Evolutionary conservation across 352 stramenopile species (phyloP).

Genomic region (Phytophthora fragariae): DNA sequence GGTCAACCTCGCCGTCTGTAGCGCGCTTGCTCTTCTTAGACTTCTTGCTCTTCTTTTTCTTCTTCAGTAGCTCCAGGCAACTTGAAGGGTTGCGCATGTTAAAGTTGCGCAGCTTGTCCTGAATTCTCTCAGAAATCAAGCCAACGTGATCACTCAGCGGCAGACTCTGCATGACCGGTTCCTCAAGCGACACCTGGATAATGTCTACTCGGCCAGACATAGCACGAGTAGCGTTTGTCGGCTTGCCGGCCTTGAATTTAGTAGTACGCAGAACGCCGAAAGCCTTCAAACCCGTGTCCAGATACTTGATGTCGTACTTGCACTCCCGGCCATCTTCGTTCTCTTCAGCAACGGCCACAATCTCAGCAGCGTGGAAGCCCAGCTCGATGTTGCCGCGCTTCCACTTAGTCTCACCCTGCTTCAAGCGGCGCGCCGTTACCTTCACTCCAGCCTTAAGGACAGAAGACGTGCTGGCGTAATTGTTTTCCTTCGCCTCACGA

Average conservation of each 20-base stretch:
- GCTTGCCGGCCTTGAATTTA: constrained; percentile 79
- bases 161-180: constrained; percentile 90
- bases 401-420: constrained; percentile 85
- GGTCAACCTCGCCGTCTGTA: constrained; percentile 56
- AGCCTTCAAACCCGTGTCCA: constrained; percentile 84
- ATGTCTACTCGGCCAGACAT: constrained; percentile 88
- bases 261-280: constrained; percentile 80
- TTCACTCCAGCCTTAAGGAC: constrained; percentile 64
- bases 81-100: constrained; percentile 80
- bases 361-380: constrained; percentile 74
- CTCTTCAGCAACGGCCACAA: constrained; percentile 69
- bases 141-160: constrained; percentile 88
- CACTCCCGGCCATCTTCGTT: constrained; percentile 70
- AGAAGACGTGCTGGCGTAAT: constrained; percentile 47
- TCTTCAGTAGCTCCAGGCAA: constrained; percentile 61
- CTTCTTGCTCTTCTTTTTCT: constrained; percentile 78
- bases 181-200: constrained; percentile 70
- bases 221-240: constrained; percentile 69
- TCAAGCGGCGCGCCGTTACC: constrained; percentile 76
- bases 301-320: constrained; percentile 90
- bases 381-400: constrained; percentile 86
- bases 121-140: constrained; percentile 88
- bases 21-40: constrained; percentile 72
- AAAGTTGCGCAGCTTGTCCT: constrained; percentile 81
- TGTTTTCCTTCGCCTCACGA: constrained; percentile 57